Conservation (phyloP, 2,329 filamentous ascomycete genomes). For the Thelonectria discophora region DNA sequence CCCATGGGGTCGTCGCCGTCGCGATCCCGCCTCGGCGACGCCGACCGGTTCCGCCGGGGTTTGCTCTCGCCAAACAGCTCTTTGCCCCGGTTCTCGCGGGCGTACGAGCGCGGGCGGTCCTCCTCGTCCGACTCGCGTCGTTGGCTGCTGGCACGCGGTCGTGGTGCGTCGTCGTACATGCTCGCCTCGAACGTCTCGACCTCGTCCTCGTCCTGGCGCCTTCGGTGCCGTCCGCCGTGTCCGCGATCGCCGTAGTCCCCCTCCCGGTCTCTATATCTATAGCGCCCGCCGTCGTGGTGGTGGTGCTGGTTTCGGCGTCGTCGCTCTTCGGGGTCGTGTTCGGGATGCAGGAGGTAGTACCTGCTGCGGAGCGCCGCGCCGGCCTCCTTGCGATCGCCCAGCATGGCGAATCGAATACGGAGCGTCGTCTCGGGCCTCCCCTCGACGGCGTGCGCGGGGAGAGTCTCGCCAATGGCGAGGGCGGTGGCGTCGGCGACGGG, state of each 20-base stretch:
- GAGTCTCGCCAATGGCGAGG: conserved; percentile 68
- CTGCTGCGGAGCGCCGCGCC: conserved; percentile 83
- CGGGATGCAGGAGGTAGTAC: conserved; percentile 92
- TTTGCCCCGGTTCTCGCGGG: conserved; percentile 58
- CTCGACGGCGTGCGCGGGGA: conserved; percentile 75
- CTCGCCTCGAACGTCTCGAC: conserved; percentile 73
- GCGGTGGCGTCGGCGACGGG: conserved; percentile 63
- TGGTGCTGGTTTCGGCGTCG: conserved; percentile 66
- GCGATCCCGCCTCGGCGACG: conserved; percentile 58
- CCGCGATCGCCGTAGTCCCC: conserved; percentile 43
- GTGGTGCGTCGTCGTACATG: conserved; percentile 80
- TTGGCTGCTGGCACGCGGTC: conserved; percentile 46
- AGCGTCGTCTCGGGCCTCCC: conserved; percentile 75
- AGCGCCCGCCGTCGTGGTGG: conserved; percentile 64
- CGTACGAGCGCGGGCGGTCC: conserved; percentile 43
- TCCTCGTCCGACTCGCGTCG: conserved; percentile 39
- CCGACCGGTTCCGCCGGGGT: conserved; percentile 57
- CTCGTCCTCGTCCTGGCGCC: conserved; percentile 55
- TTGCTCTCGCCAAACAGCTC: conserved; percentile 68
- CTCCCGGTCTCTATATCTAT: conserved; percentile 71
- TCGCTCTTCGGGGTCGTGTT: conserved; percentile 83
- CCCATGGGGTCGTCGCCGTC: conserved; percentile 54
- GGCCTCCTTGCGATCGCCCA: conserved; percentile 79
- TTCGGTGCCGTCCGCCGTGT: conserved; percentile 54
- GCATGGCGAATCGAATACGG: conserved; percentile 76